These are phyloP conservation scores for Sicyos baderoa DNA, from an alignment of 306 rosid species.

Conservation along the genomic window DNA sequence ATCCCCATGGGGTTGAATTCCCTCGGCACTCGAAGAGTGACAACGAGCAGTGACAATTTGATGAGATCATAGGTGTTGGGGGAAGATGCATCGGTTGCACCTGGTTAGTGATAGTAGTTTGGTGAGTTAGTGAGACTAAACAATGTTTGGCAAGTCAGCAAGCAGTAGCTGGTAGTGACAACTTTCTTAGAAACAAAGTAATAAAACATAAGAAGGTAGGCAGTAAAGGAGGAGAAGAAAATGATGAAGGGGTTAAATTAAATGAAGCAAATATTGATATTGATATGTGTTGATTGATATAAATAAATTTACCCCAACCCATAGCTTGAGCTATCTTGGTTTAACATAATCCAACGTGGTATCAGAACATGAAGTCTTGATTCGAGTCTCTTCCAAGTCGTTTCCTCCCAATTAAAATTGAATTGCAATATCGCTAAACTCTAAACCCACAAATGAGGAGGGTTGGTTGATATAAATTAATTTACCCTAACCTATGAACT, in stretches of 20 bases:
- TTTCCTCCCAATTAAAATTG: too few relatives aligned
- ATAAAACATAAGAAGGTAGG: background rate
- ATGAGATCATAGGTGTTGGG: background rate
- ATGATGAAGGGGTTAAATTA: background rate
- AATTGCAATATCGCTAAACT: too few relatives aligned
- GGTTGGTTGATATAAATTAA: too few relatives aligned
- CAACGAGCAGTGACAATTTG: background rate
- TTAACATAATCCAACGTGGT: too few relatives aligned
- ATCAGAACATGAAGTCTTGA: too few relatives aligned
- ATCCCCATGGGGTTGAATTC: background rate
- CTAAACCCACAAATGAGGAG: too few relatives aligned
- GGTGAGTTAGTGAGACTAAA: background rate
- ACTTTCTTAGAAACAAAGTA: background rate
- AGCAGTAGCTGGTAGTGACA: background rate
- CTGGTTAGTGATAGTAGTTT: background rate
- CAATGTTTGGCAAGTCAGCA: background rate
- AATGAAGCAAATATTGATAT: background rate
- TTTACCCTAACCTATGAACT: too few relatives aligned
- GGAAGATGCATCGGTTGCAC: background rate
- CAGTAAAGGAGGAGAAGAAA: background rate
- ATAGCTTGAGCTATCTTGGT: too few relatives aligned
- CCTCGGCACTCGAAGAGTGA: background rate
- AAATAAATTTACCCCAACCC: too few relatives aligned
- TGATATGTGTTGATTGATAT: background rate
- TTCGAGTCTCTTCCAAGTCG: too few relatives aligned